Evolutionary conservation across 2,329 filamentous ascomycete genomes (phyloP), one percentile per base, ranked within the genome.

Genomic region (Colletotrichum tamarilloi): DNA sequence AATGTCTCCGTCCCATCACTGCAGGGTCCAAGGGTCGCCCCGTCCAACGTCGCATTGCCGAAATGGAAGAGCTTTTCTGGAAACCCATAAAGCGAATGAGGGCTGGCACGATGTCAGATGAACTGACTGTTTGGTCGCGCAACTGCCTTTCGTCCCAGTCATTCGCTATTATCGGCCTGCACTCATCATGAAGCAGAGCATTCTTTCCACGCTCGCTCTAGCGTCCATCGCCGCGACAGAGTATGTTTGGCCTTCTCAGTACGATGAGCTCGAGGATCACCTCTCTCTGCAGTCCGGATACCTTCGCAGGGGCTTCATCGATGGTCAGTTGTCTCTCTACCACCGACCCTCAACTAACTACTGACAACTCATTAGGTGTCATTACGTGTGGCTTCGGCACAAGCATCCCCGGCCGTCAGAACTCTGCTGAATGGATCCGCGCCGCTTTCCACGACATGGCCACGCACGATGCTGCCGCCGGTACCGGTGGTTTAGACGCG

Each of bases 381-480:
- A 56, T 63, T 19, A 74, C 66, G 9, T 79, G 78, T 38, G 57
- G 63, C 0, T 73, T 76, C 30, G 77, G 78, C 5, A 67, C 52
- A n/a, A 74, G 65, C 9, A 28, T 70, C 0, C 66, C 70, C 0
- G 76, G 76, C 12, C 68, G 66, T 9, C 76, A 76, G 12, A 79
- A 79, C 55, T 62, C 77, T 2, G 77, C 77, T 8, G 77, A 79
- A 74, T 79, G 77, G 76, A 77, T 79, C 19, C 75, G 78, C 22
- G 76, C 75, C 5, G 77, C 78, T 2, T 79, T 79, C 28, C 78
- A 79, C 56, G 78, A 79, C 19, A 75, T 73, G 22, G 75, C 78
- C 7, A 79, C 77, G 1, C 75, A 79, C 22, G 72, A 79, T 35
- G 64, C 64, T 1, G 59, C 63, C 22, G 60, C 70, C 1, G 73